A percentile compares a stretch with the other conserved stretches of the same genome.
These are phyloP conservation scores for Fraxinus floribunda DNA, from an alignment of 305 asterid genomes.

Conservation along the genomic window DNA sequence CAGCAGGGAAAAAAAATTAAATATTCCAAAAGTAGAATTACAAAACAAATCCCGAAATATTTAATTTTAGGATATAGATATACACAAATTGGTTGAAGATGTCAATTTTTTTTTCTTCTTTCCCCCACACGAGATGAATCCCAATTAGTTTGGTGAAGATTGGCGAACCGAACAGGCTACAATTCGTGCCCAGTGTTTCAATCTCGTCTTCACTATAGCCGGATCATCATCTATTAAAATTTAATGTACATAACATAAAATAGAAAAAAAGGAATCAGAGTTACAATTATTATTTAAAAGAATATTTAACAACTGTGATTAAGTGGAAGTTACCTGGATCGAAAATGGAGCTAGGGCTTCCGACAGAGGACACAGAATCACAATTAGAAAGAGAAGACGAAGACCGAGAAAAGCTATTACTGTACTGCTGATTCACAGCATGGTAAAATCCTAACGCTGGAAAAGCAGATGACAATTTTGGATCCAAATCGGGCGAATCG, in stretches of 20 bases:
- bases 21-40: conserved; percentile 5
- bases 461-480: conserved; percentile 42
- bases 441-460: conserved; percentile 59
- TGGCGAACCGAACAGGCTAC: conserved; percentile 73
- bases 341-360: conserved; percentile 29
- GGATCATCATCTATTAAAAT: conserved; percentile 51
- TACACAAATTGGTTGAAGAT: conserved; percentile 4
- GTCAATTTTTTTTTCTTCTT: conserved; percentile 1
- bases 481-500: conserved; percentile 58
- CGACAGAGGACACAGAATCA: conserved; percentile 27
- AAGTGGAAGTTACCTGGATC: conserved; percentile 39
- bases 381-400: conserved; percentile 46
- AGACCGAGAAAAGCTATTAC: conserved; percentile 33
- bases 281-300: neutral
- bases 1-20: conserved; percentile 14
- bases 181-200: conserved; percentile 81
- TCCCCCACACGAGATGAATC: neutral
- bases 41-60: conserved; percentile 13
- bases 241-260: neutral
- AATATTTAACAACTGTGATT: neutral
- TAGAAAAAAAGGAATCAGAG: neutral
- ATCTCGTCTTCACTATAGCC: conserved; percentile 49
- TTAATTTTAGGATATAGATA: neutral
- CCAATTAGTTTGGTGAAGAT: conserved; percentile 31
- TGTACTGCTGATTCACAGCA: conserved; percentile 43